Evolutionary conservation across 2,329 filamentous ascomycete species (phyloP), one percentile per base, ranked within the genome.

Genomic region (Cryphonectria japonica): DNA sequence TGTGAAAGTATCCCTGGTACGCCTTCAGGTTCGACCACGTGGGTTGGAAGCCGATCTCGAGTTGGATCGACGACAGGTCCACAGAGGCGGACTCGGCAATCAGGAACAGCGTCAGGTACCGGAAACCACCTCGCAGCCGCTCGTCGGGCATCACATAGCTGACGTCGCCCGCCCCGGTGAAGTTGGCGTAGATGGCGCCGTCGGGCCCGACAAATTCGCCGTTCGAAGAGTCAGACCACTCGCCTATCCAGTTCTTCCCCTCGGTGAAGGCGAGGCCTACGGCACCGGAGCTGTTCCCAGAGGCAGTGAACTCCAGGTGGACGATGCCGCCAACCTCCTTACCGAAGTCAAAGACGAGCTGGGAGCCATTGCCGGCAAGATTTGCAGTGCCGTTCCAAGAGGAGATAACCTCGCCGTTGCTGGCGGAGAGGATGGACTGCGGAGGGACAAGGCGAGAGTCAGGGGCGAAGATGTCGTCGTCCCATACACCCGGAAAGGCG

Each of bases 301-400:
- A 80, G 5, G 82, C 78, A 3, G 79, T 80, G 74, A 87, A 90
- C 13, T 82, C 77, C n/a, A 90, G 74, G 3, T 82, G 84, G 6
- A 86, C 78, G 69, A 89, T 84, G 6, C 88, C 88, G 52, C 87
- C 87, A 6, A 89, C 86, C 75, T 89, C 86, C 34, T 83, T 80
- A 4, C 87, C 87, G 75, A 90, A 90, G 76, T 90, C 88, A 70
- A 88, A 87, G 1, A 89, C 84, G 1, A 87, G 76, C n/a, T 82
- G 80, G 3, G 85, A 86, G 14, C 84, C 85, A 75, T 88, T 87
- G 14, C 82, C 81, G 13, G 32, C 65, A 2, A 79, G 73, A 1
- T 66, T 59, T 3, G 73, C 69, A 0, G 69, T 54, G 37, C 72
- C 74, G 7, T 78, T 70, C 76, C 81, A 80, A 57, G 73, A 41